Percentiles rank a stretch among this genome's conserved stretches.
Conservation (phyloP, 176 grass and related monocot species). For the Phoenix roebelenii region DNA sequence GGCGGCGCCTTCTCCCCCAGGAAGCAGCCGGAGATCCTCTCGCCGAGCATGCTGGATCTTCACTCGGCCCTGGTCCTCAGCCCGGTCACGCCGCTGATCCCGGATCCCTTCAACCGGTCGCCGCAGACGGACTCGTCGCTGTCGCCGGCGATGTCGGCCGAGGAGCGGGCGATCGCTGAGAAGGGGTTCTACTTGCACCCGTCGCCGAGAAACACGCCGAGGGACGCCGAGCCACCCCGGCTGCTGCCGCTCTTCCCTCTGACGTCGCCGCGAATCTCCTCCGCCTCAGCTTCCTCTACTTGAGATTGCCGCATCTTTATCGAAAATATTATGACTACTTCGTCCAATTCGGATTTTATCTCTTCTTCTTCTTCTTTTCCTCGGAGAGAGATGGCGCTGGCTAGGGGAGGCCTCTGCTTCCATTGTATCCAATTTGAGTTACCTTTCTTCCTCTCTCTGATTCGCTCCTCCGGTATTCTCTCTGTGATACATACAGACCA, state of each 20-base stretch:
- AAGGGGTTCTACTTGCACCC: constrained; percentile 89
- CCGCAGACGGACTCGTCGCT: constrained; percentile 27
- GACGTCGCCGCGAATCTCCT: not conserved
- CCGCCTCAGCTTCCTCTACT: not conserved
- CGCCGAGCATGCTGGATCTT: constrained; percentile 88
- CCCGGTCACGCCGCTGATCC: constrained; percentile 72
- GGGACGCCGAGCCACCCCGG: not conserved
- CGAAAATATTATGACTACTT: too few species aligned
- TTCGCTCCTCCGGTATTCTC: too few species aligned
- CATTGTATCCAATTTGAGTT: too few species aligned
- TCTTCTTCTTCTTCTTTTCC: too few species aligned
- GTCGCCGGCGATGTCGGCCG: constrained; percentile 41
- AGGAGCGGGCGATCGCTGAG: constrained; percentile 76
- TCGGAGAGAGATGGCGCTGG: too few species aligned
- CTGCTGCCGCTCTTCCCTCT: not conserved
- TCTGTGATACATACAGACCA: too few species aligned
- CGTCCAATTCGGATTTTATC: too few species aligned
- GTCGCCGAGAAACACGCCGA: constrained; percentile 34
- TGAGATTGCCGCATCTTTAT: not conserved
- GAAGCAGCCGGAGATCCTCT: constrained; percentile 57
- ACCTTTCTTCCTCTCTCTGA: too few species aligned
- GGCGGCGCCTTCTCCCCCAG: constrained; percentile 13
- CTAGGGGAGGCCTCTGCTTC: too few species aligned
- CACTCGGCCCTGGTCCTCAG: constrained; percentile 63
- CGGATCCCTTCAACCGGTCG: constrained; percentile 61